Evolutionary conservation across 768 basidiomycete genomes (phyloP).

Genomic region (Austroboletus eburneus): DNA sequence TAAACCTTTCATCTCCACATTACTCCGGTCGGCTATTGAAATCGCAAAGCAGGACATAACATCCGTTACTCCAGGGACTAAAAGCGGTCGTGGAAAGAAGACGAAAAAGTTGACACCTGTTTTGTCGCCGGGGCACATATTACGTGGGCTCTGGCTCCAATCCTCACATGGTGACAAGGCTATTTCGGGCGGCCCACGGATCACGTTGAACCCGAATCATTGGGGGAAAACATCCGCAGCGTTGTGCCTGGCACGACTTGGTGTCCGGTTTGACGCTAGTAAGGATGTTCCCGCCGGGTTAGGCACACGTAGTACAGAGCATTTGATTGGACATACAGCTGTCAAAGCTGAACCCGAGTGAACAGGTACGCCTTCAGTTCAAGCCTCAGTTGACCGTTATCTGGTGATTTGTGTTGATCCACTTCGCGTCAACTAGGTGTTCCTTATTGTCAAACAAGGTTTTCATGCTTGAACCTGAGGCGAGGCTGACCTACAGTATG

Average conservation of each 20-base stretch:
- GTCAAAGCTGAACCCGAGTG: conserved; percentile 13
- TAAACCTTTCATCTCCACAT: conserved; percentile 30
- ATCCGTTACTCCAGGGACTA: conserved; percentile 17
- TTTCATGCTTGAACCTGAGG: background rate
- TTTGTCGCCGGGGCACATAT: conserved; percentile 38
- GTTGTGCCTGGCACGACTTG: conserved; percentile 31
- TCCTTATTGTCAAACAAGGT: background rate
- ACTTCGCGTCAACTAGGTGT: background rate
- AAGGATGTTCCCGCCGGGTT: background rate
- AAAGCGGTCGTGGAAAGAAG: conserved; percentile 18
- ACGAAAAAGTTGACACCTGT: conserved; percentile 24
- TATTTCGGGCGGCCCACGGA: conserved; percentile 1
- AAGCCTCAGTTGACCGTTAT: background rate
- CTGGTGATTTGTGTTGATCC: background rate
- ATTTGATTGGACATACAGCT: background rate
- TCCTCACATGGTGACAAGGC: conserved; percentile 1
- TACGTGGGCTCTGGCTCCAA: conserved; percentile 33
- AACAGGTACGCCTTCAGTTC: background rate
- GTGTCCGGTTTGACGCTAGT: conserved; percentile 25
- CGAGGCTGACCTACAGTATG: too few relatives aligned
- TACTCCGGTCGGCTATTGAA: conserved; percentile 33
- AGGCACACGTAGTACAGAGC: background rate
- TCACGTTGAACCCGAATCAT: conserved; percentile 1
- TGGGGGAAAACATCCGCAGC: conserved; percentile 17
- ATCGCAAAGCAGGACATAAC: conserved; percentile 30